These are phyloP conservation scores for Sphagnurus paluster DNA, from an alignment of 1,284 basidiomycete genomes.

Conservation along the genomic window DNA sequence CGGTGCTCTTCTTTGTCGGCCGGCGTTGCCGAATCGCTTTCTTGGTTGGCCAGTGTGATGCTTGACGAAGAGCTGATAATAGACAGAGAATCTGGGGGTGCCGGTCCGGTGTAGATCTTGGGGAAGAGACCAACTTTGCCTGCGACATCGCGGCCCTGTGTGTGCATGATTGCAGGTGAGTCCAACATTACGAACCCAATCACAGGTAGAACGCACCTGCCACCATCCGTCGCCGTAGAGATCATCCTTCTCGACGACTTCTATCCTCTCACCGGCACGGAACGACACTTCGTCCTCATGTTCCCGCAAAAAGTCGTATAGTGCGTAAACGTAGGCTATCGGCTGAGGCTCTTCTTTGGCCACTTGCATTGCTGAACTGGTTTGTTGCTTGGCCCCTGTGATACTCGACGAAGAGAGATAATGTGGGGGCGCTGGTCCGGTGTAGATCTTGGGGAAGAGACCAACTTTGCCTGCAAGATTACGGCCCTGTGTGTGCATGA, in stretches of 20 bases:
- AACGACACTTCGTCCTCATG: constrained; percentile 94
- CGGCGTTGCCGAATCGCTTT: constrained; percentile 2
- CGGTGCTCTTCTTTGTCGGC: constrained; percentile 8
- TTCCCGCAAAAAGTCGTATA: constrained; percentile 89
- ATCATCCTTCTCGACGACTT: constrained; percentile 93
- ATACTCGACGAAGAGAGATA: constrained; percentile 21
- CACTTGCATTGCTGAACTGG: constrained; percentile 31
- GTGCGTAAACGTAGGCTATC: constrained; percentile 64
- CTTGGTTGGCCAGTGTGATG: constrained; percentile 27
- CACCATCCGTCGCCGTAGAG: constrained; percentile 98
- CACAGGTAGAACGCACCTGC: constrained; percentile 66
- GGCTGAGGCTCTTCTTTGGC: too few relatives aligned
- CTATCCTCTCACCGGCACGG: constrained; percentile 83
- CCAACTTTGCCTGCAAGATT: constrained; percentile 83
- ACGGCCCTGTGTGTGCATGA: constrained; percentile 66
- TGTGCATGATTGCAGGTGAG: constrained; percentile 30
- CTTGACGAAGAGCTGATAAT: constrained; percentile 22
- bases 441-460: constrained; percentile 92
- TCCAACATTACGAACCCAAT: constrained; percentile 34
- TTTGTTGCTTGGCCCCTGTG: constrained; percentile 23
- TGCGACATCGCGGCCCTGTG: constrained; percentile 54
- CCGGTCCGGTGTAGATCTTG: constrained; percentile 81
- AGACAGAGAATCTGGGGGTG: constrained; percentile 38
- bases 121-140: constrained; percentile 92
- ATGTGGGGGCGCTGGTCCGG: constrained; percentile 57